A percentile compares a stretch with the other conserved stretches of the same genome.
These are phyloP conservation scores for Globisporangium sylvaticum DNA, from an alignment of 352 stramenopile genomes.

Conservation along the genomic window DNA sequence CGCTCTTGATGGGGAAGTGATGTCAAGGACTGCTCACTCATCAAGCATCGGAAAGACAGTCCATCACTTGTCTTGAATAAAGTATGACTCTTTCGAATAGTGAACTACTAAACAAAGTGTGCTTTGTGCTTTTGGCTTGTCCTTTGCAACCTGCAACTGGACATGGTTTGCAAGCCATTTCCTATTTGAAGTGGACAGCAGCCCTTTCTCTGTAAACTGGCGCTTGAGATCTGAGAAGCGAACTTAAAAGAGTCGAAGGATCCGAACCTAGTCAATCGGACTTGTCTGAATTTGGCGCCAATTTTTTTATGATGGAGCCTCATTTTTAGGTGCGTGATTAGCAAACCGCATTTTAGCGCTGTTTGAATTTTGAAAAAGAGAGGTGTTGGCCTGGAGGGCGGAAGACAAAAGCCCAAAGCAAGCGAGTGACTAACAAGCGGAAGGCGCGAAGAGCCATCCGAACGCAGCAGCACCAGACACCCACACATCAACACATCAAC, in stretches of 20 bases:
- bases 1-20: neutral
- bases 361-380: constrained; percentile 12
- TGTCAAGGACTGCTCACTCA: neutral
- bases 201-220: neutral
- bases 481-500: neutral
- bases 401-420: neutral
- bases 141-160: neutral
- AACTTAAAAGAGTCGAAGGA: neutral
- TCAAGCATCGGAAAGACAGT: neutral
- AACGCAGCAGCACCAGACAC: neutral
- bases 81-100: neutral
- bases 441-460: neutral
- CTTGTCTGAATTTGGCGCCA: neutral
- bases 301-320: neutral
- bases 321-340: too few species aligned
- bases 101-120: neutral
- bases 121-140: neutral
- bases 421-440: neutral
- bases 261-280: neutral
- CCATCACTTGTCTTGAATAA: neutral
- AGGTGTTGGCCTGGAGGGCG: neutral
- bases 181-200: neutral
- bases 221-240: neutral
- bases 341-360: neutral
- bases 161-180: neutral